phyloP scores from a whole-genome alignment of 108 stramenopile species.

The Stephanodiscus minutulus region DNA sequence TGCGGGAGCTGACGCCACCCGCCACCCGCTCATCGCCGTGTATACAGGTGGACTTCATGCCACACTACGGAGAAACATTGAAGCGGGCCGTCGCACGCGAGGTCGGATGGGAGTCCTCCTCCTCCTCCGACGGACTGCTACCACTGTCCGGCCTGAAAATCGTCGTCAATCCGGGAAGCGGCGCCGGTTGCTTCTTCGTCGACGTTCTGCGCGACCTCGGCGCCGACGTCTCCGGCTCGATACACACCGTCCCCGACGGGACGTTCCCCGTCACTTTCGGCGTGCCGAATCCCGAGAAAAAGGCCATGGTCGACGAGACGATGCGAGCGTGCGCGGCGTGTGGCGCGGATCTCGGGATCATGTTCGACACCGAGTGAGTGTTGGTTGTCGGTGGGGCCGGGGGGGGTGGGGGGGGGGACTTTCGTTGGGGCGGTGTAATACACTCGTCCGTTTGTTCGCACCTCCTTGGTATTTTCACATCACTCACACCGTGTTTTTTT shows the following conservation, averaged over 20 bases:
- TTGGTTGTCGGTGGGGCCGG: too few species aligned
- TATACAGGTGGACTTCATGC: slow-evolving; percentile 71
- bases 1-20: too few species aligned
- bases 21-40: neutral
- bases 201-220: slow-evolving; percentile 67
- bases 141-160: slow-evolving; percentile 68
- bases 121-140: slow-evolving; percentile 12
- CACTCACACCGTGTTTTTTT: too few species aligned
- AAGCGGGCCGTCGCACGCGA: slow-evolving; percentile 54
- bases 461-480: too few species aligned
- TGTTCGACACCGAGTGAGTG: slow-evolving; percentile 78
- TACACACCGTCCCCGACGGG: slow-evolving; percentile 61
- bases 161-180: slow-evolving; percentile 81
- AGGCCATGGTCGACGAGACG: slow-evolving; percentile 69
- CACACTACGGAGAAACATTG: slow-evolving; percentile 54
- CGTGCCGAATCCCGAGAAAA: slow-evolving; percentile 85
- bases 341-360: slow-evolving; percentile 78
- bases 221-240: slow-evolving; percentile 64
- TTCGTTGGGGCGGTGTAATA: too few species aligned
- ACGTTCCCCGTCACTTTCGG: slow-evolving; percentile 60
- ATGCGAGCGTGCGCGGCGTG: slow-evolving; percentile 54
- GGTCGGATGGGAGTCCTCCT: slow-evolving; percentile 20
- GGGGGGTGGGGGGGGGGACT: too few species aligned
- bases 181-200: slow-evolving; percentile 76
- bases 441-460: too few species aligned